Evolutionary conservation across 805 yeast genomes (phyloP), one percentile per base, ranked within the genome.

Genomic region (Wickerhamiella sergipiensis): DNA sequence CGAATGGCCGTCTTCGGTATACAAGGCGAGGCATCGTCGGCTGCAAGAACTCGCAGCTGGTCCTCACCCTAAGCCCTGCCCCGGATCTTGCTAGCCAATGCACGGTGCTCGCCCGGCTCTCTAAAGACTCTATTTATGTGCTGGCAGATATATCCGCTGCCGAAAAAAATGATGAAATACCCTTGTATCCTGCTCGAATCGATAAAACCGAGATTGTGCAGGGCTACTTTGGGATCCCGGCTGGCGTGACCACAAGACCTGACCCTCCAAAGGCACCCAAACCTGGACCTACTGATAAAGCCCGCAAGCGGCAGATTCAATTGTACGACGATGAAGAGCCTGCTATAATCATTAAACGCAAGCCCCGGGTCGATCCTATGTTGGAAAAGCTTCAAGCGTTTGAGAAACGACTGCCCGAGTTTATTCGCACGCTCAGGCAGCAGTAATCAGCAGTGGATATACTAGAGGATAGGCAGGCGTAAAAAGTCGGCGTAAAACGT

Each of bases 41-140:
- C 0, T 69, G 74, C 55, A 68, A 64, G 43, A 59, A 61, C 33
- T 69, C 72, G 9, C 69, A 66, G 58, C 72, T 78, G 56, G 71
- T 79, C 58, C 71, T 79, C 18, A 77, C 84, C 1, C 59, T 74
- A 47, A 68, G 64, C 7, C 74, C 74, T 13, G 55, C 73, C 12
- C 74, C 76, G 6, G 72, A 71, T 40, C 66, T 73, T 50, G 69
- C 71, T 54, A 64, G 70, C 26, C 67, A 64, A 48, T 62, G 67
- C 54, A 71, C 79, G 13, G 57, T 79, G 21, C 70, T 82, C 56
- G 90, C 89, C 2, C 74, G 76, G 52, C 67, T 81, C 13, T 72
- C 73, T 2, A 85, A 78, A 3, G 76, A 76, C 33, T 68, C 81
- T 0, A 70, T 78, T 4, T 83, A 36, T 24, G 49, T 46, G 5